A percentile compares a stretch with the other conserved stretches of the same genome.
These are phyloP conservation scores for Moesziomyces globuligerus DNA, from an alignment of 1,284 basidiomycete species.

Conservation along the genomic window DNA sequence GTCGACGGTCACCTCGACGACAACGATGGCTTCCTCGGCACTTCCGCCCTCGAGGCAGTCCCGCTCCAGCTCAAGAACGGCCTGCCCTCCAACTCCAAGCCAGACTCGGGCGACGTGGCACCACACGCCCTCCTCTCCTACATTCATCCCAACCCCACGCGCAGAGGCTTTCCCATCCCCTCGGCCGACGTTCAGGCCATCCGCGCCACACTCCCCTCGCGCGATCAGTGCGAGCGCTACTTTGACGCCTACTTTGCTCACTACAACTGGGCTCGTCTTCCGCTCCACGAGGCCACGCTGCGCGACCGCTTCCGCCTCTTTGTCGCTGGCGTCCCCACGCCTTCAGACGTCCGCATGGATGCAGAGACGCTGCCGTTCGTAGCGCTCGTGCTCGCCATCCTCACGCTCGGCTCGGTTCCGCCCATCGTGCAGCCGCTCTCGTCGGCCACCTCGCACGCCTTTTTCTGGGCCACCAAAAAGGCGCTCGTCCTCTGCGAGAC, in stretches of 20 bases:
- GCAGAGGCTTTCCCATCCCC: slow-evolving; percentile 45
- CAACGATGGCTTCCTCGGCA: slow-evolving; percentile 47
- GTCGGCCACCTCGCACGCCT: slow-evolving; percentile 38
- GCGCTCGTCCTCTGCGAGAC: slow-evolving; percentile 47
- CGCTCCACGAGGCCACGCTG: slow-evolving; percentile 28
- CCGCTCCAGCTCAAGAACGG: slow-evolving; percentile 40
- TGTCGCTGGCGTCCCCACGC: slow-evolving; percentile 27
- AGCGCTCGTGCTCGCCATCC: slow-evolving; percentile 29
- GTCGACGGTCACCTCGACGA: slow-evolving; percentile 44
- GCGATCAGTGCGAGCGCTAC: slow-evolving; percentile 45
- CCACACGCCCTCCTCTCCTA: slow-evolving; percentile 35
- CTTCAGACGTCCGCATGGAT: slow-evolving; percentile 40
- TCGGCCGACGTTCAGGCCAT: slow-evolving; percentile 43
- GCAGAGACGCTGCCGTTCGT: slow-evolving; percentile 47
- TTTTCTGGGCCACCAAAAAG: slow-evolving; percentile 53
- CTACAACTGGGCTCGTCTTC: slow-evolving; percentile 48
- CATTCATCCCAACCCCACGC: slow-evolving; percentile 45
- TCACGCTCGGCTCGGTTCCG: slow-evolving; percentile 45
- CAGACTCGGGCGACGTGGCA: slow-evolving; percentile 18
- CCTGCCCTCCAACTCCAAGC: slow-evolving; percentile 13
- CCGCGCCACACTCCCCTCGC: slow-evolving; percentile 32
- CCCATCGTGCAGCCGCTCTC: slow-evolving; percentile 47
- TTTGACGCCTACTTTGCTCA: slow-evolving; percentile 48
- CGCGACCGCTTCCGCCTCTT: slow-evolving; percentile 42
- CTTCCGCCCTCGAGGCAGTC: slow-evolving; percentile 43